Evolutionary conservation across 108 stramenopile genomes (phyloP).

Genomic region (Nannochloropsis gaditana): DNA sequence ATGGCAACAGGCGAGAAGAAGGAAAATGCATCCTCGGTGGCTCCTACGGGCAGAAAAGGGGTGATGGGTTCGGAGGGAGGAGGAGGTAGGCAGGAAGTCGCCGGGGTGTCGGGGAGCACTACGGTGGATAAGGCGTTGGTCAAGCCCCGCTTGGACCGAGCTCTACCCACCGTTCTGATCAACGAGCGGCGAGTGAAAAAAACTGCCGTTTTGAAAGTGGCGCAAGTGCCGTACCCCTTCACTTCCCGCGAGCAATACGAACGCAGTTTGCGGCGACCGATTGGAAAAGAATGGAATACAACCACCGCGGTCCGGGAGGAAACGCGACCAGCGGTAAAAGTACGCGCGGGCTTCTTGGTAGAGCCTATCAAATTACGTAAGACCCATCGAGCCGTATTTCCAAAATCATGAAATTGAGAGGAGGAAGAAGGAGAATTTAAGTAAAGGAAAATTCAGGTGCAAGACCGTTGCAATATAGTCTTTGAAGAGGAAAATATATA

Average conservation of each 20-base stretch:
- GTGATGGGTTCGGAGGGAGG: not conserved
- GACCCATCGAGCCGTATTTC: conserved; percentile 19
- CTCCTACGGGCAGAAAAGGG: too few relatives aligned
- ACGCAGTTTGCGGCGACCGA: conserved; percentile 74
- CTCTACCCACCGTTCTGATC: conserved; percentile 76
- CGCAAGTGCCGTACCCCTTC: conserved; percentile 89
- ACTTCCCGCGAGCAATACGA: conserved; percentile 89
- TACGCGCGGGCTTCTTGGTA: conserved; percentile 81
- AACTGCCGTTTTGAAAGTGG: not conserved
- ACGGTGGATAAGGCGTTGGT: conserved; percentile 29
- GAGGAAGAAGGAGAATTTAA: not conserved
- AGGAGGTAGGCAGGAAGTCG: conserved; percentile 63
- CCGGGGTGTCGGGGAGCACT: conserved; percentile 51
- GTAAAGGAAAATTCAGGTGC: too few relatives aligned
- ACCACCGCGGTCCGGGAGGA: conserved; percentile 67
- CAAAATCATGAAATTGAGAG: not conserved
- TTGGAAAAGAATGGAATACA: conserved; percentile 94
- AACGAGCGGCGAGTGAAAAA: conserved; percentile 60
- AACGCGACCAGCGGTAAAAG: conserved; percentile 79
- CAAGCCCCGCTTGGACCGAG: conserved; percentile 58
- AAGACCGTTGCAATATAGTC: too few relatives aligned
- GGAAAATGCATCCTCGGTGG: too few relatives aligned
- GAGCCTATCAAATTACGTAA: conserved; percentile 65
- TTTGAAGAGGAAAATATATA: too few relatives aligned
- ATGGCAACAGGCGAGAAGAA: too few relatives aligned